Evolutionary conservation across 179 eudicot genomes (phyloP), one percentile per base, ranked within the genome.

Genomic region (Silene noctiflora): DNA sequence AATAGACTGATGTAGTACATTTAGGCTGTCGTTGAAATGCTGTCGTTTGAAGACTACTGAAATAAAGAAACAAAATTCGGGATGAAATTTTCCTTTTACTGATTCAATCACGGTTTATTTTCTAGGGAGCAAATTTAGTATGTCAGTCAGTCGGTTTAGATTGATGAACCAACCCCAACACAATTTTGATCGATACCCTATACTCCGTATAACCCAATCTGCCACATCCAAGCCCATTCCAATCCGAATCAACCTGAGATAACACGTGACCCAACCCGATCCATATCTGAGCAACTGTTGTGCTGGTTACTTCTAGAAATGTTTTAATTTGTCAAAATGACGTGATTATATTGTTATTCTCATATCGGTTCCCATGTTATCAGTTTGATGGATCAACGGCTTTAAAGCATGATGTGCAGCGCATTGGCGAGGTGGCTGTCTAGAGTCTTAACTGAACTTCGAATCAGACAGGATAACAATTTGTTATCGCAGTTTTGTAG

Each of bases 401-500:
- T 67, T 67, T 20, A 8, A 17, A 35, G 71, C 48, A 46, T 16
- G 19, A 31, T 48, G 6, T 31, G 35, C 44, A 27, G 39, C 13
- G 21, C 4, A 66, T 66, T 12, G 20, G 20, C 21, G 3, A 53
- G 10, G 69, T 66, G 48, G 21, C 69, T 66, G 21, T 66, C 21
- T 0, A 4, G 44, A 27, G 48, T 66, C 31, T 66, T 66, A n/a
- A n/a, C 69, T 66, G 51, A 35, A n/a, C 51, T 67, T 16, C 13
- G 20, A 8, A 33, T n/a, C 20, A 17, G 25, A 70, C 66, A 14
- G 62, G 77, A 19, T 64, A 61, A 62, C 31, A 14, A 75, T 55
- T 51, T 53, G 29, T 21, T 66, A 55, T 48, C 78, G 55, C 78
- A 76, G 20, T 67, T 76, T 76, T 74, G 21, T 35, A 67, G 48